These are phyloP conservation scores for Euryodendron excelsum DNA, from an alignment of 148 eudicot species.

Conservation along the genomic window DNA sequence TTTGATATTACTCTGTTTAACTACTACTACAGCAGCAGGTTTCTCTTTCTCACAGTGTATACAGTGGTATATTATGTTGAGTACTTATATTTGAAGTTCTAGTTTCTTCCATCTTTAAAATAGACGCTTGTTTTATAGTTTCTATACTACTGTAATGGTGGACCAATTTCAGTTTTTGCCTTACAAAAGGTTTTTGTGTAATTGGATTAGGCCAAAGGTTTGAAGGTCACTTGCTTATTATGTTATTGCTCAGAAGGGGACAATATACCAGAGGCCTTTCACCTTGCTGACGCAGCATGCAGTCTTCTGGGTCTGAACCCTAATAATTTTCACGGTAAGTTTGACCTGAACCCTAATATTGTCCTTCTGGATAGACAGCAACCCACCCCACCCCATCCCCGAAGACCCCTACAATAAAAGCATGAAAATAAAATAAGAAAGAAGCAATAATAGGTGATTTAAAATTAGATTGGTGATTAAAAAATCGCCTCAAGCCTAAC, in stretches of 20 bases:
- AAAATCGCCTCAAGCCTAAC: neutral
- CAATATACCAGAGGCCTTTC: constrained; percentile 81
- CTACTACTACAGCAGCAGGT: neutral
- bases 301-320: constrained; percentile 45
- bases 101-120: neutral
- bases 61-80: neutral
- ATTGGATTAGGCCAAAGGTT: constrained; percentile 70
- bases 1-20: neutral
- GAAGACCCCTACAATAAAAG: neutral
- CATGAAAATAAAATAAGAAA: neutral
- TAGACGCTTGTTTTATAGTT: neutral
- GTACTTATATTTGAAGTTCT: neutral
- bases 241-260: constrained; percentile 99
- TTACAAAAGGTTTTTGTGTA: constrained; percentile 1
- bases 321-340: constrained; percentile 44
- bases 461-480: neutral
- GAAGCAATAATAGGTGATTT: neutral
- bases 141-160: neutral
- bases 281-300: constrained; percentile 79
- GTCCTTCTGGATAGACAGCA: no score
- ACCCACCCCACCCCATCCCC: no score
- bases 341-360: constrained; percentile 5
- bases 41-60: neutral
- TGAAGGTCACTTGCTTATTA: constrained; percentile 90
- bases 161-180: neutral